A percentile compares a stretch with the other conserved stretches of the same genome.
phyloP scores from a whole-genome alignment of 495 filamentous ascomycete species.

The Physcia stellaris region DNA sequence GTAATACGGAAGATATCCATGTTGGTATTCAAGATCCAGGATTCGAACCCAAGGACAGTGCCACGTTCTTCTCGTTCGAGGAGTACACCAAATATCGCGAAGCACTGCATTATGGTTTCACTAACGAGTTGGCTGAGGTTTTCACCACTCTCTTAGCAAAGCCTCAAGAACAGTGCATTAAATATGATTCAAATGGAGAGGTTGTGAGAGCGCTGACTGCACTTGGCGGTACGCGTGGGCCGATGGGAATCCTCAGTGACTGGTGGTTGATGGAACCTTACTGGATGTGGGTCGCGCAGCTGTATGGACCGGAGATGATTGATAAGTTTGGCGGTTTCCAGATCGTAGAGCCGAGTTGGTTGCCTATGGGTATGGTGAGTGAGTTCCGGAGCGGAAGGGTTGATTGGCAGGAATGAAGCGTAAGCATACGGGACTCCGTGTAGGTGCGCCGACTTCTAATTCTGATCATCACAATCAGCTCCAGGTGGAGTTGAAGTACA shows the following conservation, averaged over 20 bases:
- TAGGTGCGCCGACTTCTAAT: no score
- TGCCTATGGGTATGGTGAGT: conserved; percentile 54
- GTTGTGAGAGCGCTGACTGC: conserved; percentile 18
- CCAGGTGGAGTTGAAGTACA: no score
- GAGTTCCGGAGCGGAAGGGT: conserved; percentile 44
- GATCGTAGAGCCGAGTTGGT: conserved; percentile 42
- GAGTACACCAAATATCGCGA: conserved; percentile 41
- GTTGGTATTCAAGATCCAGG: no score
- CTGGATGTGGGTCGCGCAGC: conserved; percentile 47
- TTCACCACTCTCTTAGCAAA: conserved; percentile 26
- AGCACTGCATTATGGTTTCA: conserved; percentile 24
- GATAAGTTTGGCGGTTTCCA: conserved; percentile 45
- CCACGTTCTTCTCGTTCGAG: conserved; percentile 43
- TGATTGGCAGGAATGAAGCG: conserved; percentile 50
- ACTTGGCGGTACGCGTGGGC: no score
- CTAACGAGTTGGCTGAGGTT: conserved; percentile 19
- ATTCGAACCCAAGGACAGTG: no score
- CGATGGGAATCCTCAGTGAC: no score
- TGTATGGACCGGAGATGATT: conserved; percentile 47
- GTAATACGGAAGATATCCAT: no score
- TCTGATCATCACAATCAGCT: no score
- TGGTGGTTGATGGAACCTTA: conserved; percentile 40
- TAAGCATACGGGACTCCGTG: no score
- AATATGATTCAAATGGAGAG: conserved; percentile 16
- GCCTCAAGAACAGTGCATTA: conserved; percentile 25